phyloP scores from a whole-genome alignment of 1,284 basidiomycete genomes.

The Jaminaea rosea region DNA sequence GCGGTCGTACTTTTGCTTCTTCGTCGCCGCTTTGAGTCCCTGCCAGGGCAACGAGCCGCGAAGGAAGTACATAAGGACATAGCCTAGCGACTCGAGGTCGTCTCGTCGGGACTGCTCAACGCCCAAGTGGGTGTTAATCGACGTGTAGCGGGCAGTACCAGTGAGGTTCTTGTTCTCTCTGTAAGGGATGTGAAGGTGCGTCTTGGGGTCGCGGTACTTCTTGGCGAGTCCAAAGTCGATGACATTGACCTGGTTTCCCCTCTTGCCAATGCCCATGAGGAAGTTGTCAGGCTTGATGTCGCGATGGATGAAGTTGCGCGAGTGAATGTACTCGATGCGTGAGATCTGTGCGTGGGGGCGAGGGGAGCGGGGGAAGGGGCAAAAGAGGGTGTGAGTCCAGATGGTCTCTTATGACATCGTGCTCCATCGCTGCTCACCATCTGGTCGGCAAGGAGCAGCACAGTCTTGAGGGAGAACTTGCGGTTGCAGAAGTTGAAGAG shows the following conservation, averaged over 20 bases:
- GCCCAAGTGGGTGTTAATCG: conserved; percentile 97
- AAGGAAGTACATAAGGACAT: conserved; percentile 48
- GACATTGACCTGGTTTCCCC: conserved; percentile 97
- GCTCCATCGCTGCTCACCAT: conserved; percentile 57
- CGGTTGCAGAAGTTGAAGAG: conserved; percentile 99
- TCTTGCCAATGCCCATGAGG: conserved; percentile 98
- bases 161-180: conserved; percentile 99
- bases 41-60: conserved; percentile 47
- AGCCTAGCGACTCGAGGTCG: conserved; percentile 45
- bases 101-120: conserved; percentile 53
- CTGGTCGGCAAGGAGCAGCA: conserved; percentile 91
- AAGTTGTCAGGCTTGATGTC: conserved; percentile 99
- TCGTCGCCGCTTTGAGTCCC: conserved; percentile 46
- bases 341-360: conserved; percentile 62
- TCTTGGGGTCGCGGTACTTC: conserved; percentile 99
- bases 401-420: background rate
- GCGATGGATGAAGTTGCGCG: conserved; percentile 98
- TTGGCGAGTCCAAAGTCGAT: conserved; percentile 99
- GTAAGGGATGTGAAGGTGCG: conserved; percentile 97
- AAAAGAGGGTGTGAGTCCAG: background rate
- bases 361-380: background rate
- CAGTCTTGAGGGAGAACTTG: conserved; percentile 95
- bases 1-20: conserved; percentile 48
- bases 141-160: conserved; percentile 96
- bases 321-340: conserved; percentile 97